Conservation (phyloP, 768 basidiomycete genomes). For the Chlorophyllum brunneum region DNA sequence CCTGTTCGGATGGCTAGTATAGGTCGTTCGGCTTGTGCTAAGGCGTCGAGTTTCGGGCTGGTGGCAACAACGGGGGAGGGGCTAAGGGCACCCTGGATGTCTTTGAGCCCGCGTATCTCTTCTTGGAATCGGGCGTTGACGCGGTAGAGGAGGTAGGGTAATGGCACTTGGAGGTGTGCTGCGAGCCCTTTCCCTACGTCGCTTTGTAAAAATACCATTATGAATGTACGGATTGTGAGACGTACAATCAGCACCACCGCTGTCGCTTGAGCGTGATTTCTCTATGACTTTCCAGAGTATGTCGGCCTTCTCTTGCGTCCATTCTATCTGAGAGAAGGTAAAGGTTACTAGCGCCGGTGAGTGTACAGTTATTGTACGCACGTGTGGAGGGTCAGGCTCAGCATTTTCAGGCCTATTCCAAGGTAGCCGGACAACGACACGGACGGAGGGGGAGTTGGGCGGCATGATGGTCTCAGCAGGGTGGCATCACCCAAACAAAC, state of each 20-base stretch:
- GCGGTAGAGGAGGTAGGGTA: constrained; percentile 82
- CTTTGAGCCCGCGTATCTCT: constrained; percentile 75
- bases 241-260: constrained; percentile 77
- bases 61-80: constrained; percentile 33
- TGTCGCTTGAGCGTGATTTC: constrained; percentile 67
- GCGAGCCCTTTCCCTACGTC: constrained; percentile 78
- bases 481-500: not conserved
- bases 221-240: constrained; percentile 13
- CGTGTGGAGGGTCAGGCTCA: constrained; percentile 61
- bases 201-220: not conserved
- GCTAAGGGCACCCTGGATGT: constrained; percentile 59
- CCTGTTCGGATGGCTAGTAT: constrained; percentile 24
- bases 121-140: constrained; percentile 84
- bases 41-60: constrained; percentile 22
- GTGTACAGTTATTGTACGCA: constrained; percentile 30
- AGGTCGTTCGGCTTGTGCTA: constrained; percentile 27
- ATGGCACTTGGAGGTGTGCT: constrained; percentile 71
- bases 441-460: constrained; percentile 30
- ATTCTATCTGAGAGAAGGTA: constrained; percentile 61
- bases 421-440: constrained; percentile 78
- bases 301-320: constrained; percentile 81
- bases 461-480: constrained; percentile 10
- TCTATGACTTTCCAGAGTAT: constrained; percentile 87
- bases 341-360: not conserved
- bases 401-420: constrained; percentile 74